phyloP scores from a whole-genome alignment of 2,329 filamentous ascomycete genomes.

The Colletotrichum aenigma region DNA sequence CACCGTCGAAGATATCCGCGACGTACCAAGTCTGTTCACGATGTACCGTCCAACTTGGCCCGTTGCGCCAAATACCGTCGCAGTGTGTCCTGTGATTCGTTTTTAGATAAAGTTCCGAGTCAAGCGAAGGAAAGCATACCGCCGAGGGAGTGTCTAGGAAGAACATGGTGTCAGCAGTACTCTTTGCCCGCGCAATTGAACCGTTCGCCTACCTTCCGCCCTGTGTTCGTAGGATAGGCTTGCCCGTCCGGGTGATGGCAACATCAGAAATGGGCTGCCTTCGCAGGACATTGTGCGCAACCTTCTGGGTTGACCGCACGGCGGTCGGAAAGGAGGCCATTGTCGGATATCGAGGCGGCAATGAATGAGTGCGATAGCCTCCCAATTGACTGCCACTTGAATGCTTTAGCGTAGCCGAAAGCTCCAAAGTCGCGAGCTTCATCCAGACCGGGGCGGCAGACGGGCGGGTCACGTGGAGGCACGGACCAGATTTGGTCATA shows the following conservation, averaged over 20 bases:
- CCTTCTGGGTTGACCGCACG: constrained; percentile 56
- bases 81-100: constrained; percentile 76
- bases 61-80: constrained; percentile 96
- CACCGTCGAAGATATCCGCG: constrained; percentile 22
- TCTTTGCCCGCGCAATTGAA: not conserved
- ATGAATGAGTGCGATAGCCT: constrained; percentile 7
- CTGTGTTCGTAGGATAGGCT: constrained; percentile 86
- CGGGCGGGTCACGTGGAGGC: constrained; percentile 13
- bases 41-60: constrained; percentile 97
- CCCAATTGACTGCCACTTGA: constrained; percentile 25
- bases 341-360: constrained; percentile 1
- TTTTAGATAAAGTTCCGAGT: constrained; percentile 14
- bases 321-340: constrained; percentile 64
- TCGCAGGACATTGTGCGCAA: constrained; percentile 51
- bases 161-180: not conserved
- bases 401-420: not conserved
- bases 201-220: constrained; percentile 77
- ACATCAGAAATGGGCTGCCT: constrained; percentile 76
- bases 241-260: constrained; percentile 92
- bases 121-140: constrained; percentile 55
- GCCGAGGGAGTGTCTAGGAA: constrained; percentile 78
- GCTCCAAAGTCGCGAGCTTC: constrained; percentile 15
- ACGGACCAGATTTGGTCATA: constrained; percentile 1
- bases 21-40: constrained; percentile 84
- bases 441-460: not conserved